Evolutionary conservation across 2,329 filamentous ascomycete species (phyloP), one percentile per base, ranked within the genome.

Genomic region (Cladophialophora psammophila): DNA sequence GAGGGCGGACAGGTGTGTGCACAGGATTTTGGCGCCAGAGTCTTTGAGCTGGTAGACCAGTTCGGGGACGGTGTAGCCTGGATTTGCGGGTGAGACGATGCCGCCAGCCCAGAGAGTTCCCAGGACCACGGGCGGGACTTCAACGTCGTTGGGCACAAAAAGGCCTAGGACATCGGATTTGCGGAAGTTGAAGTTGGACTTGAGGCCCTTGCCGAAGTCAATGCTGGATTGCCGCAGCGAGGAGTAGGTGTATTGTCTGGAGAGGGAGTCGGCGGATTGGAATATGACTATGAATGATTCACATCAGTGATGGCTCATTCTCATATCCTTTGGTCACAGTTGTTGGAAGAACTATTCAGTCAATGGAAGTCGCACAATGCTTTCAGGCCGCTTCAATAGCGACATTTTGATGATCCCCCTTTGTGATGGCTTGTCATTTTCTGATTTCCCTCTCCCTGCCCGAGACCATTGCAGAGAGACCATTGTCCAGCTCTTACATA

Each of bases 81-180:
- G 93, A 75, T 97, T 97, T 2, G 92, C 93, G 0, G 94, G 93
- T n/a, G 90, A 93, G 10, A 92, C 81, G 60, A 92, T 82, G 35
- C 91, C 93, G 54, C 93, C 94, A 0, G 92, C 91, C 91, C 92
- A 97, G 71, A 91, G 87, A 9, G 88, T 85, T 34, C 93, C 94
- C 83, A 92, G 92, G 78, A 88, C 92, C 55, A 93, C 79, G 2
- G 90, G 83, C 0, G 92, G 90, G 0, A 90, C 92, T 77, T 97
- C 94, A 75, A 97, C 90, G 77, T 86, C 89, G 77, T 98, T 97
- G 34, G 93, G 91, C 3, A 92, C 90, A 82, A 90, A 97, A 62
- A 97, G 83, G 10, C 86, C 91, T 26, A 97, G 84, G 1, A 95
- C 91, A 76, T 97, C 92, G 74, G 91, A 91, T 76, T 91, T 93